These are phyloP conservation scores for Schizopora paradoxa DNA, from an alignment of 1,284 basidiomycete species.

Conservation along the genomic window DNA sequence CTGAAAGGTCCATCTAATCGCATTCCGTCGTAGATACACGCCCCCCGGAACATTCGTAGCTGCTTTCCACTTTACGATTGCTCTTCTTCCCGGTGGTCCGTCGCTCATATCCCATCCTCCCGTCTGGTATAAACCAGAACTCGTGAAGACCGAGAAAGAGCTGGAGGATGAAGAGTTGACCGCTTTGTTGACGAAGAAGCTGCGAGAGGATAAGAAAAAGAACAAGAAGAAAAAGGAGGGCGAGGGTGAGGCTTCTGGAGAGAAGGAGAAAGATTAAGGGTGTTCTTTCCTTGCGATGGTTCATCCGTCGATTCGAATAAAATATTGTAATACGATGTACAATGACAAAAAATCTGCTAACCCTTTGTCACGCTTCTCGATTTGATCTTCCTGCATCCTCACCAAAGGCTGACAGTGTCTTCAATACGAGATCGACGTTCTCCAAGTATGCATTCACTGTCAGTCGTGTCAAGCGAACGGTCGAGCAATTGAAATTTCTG, in stretches of 20 bases:
- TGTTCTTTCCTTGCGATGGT: too few species aligned
- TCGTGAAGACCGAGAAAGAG: constrained; percentile 85
- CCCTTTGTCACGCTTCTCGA: constrained; percentile 15
- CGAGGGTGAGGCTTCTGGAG: constrained; percentile 35
- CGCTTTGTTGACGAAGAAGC: constrained; percentile 67
- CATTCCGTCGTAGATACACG: constrained; percentile 53
- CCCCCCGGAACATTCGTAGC: constrained; percentile 79
- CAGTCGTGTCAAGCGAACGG: constrained; percentile 77
- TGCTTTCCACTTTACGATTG: constrained; percentile 94
- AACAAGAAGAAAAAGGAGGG: constrained; percentile 79
- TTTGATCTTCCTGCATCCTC: constrained; percentile 42
- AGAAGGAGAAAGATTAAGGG: constrained; percentile 3
- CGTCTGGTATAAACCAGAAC: constrained; percentile 87
- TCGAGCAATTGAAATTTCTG: constrained; percentile 69
- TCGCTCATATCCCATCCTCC: constrained; percentile 82
- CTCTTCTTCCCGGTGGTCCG: constrained; percentile 81
- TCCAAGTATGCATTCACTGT: constrained; percentile 82
- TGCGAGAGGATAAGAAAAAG: constrained; percentile 90
- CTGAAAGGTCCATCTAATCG: constrained; percentile 6
- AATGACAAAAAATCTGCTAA: constrained; percentile 6
- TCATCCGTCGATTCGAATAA: not conserved
- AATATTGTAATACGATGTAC: constrained; percentile 3
- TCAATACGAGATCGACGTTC: constrained; percentile 77
- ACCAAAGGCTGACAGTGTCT: constrained; percentile 77
- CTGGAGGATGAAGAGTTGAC: constrained; percentile 86